phyloP scores from a whole-genome alignment of 768 basidiomycete species.

The Tricholoma matsutake region DNA sequence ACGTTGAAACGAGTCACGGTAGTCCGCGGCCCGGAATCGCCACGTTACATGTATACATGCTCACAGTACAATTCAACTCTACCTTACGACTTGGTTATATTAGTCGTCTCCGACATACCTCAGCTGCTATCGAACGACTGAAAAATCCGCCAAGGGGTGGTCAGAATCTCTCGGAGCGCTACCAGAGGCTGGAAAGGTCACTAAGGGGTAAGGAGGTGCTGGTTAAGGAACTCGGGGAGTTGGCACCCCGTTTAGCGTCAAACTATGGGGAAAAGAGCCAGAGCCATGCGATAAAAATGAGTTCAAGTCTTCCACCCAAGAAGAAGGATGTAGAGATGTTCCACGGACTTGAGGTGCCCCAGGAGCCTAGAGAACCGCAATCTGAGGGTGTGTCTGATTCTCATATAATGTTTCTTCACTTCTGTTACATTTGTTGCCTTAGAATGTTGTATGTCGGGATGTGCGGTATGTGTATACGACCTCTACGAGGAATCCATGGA shows the following conservation, averaged over 20 bases:
- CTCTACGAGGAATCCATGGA: slow-evolving; percentile 74
- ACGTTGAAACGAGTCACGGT: too few species aligned
- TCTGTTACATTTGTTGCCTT: neutral
- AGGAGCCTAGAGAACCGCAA: slow-evolving; percentile 57
- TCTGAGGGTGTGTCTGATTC: slow-evolving; percentile 54
- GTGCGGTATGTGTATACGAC: slow-evolving; percentile 89
- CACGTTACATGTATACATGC: slow-evolving; percentile 16
- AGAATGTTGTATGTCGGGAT: slow-evolving; percentile 97
- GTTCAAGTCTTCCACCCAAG: neutral
- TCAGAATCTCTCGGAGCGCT: slow-evolving; percentile 58
- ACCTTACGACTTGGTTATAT: neutral
- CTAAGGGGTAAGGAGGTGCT: slow-evolving; percentile 42
- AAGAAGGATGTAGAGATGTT: slow-evolving; percentile 31
- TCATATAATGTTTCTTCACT: neutral
- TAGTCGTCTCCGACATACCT: slow-evolving; percentile 1
- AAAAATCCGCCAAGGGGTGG: slow-evolving; percentile 40
- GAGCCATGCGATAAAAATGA: neutral
- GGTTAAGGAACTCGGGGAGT: slow-evolving; percentile 21
- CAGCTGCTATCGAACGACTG: slow-evolving; percentile 13
- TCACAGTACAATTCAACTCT: neutral
- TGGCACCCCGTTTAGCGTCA: slow-evolving; percentile 12
- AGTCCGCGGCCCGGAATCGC: neutral
- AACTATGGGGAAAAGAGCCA: neutral
- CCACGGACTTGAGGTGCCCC: slow-evolving; percentile 56
- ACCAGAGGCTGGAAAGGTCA: slow-evolving; percentile 51